A percentile compares a stretch with the other conserved stretches of the same genome.
Conservation (phyloP, 768 basidiomycete genomes). For the Ramaria sp. region DNA sequence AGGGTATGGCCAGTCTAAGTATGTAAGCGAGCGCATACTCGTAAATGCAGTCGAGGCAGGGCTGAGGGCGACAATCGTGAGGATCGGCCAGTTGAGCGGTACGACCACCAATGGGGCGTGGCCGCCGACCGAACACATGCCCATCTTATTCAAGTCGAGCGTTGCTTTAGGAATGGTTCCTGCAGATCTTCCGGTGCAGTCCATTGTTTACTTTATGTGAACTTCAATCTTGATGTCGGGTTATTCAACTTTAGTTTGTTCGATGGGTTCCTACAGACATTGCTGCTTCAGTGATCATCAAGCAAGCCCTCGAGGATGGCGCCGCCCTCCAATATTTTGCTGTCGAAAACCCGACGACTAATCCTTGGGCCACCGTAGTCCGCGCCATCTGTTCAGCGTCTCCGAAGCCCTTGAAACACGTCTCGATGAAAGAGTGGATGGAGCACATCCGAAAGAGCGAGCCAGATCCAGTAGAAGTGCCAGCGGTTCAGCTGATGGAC, state of each 20-base stretch:
- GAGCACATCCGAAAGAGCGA: neutral
- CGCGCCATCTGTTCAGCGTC: too few species aligned
- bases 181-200: neutral
- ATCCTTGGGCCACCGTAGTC: neutral
- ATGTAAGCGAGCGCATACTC: conserved; percentile 2
- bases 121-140: neutral
- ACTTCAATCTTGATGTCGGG: too few species aligned
- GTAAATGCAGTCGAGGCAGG: neutral
- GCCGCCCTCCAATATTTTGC: neutral
- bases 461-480: neutral
- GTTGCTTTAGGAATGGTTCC: neutral
- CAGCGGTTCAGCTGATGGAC: neutral
- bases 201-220: neutral
- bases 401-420: neutral
- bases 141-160: neutral
- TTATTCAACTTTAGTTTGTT: neutral
- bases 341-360: neutral
- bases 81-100: neutral
- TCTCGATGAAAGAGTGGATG: neutral
- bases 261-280: neutral
- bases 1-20: conserved; percentile 38
- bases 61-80: neutral
- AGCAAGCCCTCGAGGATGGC: neutral
- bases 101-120: neutral
- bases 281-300: neutral